A percentile compares a stretch with the other conserved stretches of the same genome.
phyloP scores from a whole-genome alignment of 2,329 filamentous ascomycete species.

The Hypoxylon sp. region DNA sequence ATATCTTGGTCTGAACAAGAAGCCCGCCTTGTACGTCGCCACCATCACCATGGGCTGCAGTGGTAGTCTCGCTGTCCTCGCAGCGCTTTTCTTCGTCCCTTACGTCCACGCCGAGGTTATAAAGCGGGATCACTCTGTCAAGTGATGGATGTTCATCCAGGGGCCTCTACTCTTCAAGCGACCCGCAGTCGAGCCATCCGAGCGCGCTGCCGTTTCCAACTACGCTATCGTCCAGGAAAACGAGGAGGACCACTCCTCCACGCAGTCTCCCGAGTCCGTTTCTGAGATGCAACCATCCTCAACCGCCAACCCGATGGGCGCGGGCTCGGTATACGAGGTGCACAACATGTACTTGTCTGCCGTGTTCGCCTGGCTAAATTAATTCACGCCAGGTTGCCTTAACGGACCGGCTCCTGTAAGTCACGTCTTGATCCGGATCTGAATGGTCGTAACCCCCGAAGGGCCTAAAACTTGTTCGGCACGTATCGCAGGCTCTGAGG shows the following conservation, averaged over 20 bases:
- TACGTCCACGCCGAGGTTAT: constrained; percentile 72
- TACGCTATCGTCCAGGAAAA: constrained; percentile 79
- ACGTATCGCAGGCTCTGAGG: too few relatives aligned
- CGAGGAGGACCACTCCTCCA: constrained; percentile 53
- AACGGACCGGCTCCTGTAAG: too few relatives aligned
- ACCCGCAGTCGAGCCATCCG: constrained; percentile 59
- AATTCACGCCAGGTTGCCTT: too few relatives aligned
- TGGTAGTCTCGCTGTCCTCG: constrained; percentile 63
- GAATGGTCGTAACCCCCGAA: too few relatives aligned
- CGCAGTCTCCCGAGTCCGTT: constrained; percentile 47
- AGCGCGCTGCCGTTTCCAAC: constrained; percentile 70
- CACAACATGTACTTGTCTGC: too few relatives aligned
- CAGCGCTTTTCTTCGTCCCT: constrained; percentile 77
- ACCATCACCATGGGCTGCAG: constrained; percentile 72
- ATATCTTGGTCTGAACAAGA: constrained; percentile 69
- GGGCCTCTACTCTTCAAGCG: constrained; percentile 73
- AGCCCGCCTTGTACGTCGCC: constrained; percentile 72
- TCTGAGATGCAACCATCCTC: constrained; percentile 39
- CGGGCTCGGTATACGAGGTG: too few relatives aligned
- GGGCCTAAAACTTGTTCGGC: too few relatives aligned
- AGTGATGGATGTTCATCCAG: constrained; percentile 67
- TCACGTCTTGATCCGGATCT: too few relatives aligned
- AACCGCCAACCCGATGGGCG: constrained; percentile 40
- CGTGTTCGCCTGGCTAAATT: too few relatives aligned
- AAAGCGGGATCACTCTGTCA: constrained; percentile 71